These are phyloP conservation scores for Juncus effusus DNA, from an alignment of 176 grass and related monocot species.

Conservation along the genomic window DNA sequence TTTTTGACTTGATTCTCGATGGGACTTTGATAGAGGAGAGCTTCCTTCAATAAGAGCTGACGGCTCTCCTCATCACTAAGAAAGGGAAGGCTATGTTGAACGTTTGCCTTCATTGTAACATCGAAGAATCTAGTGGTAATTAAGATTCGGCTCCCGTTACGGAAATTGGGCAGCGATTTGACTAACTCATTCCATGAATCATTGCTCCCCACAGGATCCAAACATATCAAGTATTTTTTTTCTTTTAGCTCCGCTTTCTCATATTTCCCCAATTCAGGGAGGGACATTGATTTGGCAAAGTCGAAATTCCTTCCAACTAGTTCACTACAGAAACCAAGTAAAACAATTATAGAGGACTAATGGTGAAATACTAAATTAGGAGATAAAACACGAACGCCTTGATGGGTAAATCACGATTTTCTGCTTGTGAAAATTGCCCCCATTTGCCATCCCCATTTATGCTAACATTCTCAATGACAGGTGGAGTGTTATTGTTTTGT, in stretches of 20 bases:
- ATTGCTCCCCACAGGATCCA: neutral
- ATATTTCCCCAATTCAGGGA: neutral
- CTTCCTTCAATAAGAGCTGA: neutral
- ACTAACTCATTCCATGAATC: neutral
- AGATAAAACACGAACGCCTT: no score
- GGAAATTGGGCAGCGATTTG: neutral
- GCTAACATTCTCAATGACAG: no score
- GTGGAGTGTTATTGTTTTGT: no score
- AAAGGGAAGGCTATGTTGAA: no score
- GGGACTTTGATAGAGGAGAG: neutral
- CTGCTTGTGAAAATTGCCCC: no score
- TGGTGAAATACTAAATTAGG: no score
- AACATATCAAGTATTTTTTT: neutral
- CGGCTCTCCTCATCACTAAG: no score
- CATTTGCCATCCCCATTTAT: no score
- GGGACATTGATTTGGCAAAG: neutral
- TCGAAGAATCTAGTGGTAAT: neutral
- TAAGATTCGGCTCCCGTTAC: neutral
- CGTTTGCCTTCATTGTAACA: neutral
- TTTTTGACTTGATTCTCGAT: neutral
- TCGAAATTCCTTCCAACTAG: neutral
- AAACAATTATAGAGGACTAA: no score
- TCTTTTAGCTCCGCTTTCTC: neutral
- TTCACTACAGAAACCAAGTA: no score
- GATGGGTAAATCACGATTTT: no score